A percentile compares a stretch with the other conserved stretches of the same genome.
Evolutionary conservation across 441 rosid genomes (phyloP).

Genomic region (Pelargonium fulgidum): DNA sequence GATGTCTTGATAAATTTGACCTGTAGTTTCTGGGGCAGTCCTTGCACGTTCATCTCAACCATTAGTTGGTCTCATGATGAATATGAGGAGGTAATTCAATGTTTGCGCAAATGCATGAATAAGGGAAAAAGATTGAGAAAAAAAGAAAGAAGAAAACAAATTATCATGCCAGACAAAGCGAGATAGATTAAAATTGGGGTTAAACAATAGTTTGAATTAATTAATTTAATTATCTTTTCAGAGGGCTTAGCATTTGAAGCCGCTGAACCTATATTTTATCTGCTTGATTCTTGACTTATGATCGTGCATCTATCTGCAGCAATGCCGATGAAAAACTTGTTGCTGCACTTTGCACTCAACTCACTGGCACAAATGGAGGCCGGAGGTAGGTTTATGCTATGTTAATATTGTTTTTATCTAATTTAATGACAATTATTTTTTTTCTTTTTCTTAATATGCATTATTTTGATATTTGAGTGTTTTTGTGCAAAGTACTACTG

Average conservation of each 20-base stretch:
- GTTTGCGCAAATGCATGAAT: conserved; percentile 10
- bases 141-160: background rate
- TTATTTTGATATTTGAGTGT: background rate
- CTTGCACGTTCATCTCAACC: conserved; percentile 99
- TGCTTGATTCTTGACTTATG: conserved; percentile 5
- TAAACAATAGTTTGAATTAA: background rate
- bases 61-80: conserved; percentile 96
- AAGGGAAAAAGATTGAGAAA: background rate
- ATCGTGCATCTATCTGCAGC: conserved; percentile 37
- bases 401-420: conserved; percentile 4
- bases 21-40: conserved; percentile 79
- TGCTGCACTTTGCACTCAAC: conserved; percentile 76
- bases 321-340: conserved; percentile 94
- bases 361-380: conserved; percentile 40
- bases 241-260: conserved; percentile 12
- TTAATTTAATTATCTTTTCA: too few species aligned
- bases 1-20: conserved; percentile 12
- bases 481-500: background rate
- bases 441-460: background rate
- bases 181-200: background rate
- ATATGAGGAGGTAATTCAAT: conserved; percentile 75
- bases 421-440: background rate
- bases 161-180: background rate
- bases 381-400: conserved; percentile 42
- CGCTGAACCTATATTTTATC: background rate